Conservation (phyloP, 805 yeast genomes). For the Cyberlindnera sargentensis region DNA sequence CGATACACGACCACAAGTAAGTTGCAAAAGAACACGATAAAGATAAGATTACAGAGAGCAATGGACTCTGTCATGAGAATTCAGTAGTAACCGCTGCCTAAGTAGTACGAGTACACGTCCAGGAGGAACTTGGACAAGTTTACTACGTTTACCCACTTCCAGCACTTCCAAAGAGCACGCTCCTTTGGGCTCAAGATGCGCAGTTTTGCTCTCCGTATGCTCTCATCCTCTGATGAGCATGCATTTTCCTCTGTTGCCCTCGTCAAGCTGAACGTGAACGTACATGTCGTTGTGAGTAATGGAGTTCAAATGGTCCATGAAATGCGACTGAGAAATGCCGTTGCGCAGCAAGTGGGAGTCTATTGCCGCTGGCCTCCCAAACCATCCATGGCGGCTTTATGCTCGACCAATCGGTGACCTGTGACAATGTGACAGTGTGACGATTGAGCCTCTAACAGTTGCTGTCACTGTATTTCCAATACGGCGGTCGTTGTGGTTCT, state of each 20-base stretch:
- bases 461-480: too few species aligned
- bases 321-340: conserved; percentile 7
- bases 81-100: conserved; percentile 79
- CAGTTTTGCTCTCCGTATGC: conserved; percentile 22
- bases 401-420: too few species aligned
- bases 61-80: conserved; percentile 59
- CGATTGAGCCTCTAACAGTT: too few species aligned
- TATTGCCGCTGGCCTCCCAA: too few species aligned
- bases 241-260: background rate
- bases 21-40: conserved; percentile 72
- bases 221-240: conserved; percentile 14
- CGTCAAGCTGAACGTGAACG: background rate
- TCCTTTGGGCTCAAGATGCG: conserved; percentile 56
- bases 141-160: conserved; percentile 87
- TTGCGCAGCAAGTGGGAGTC: conserved; percentile 7
- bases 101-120: conserved; percentile 77
- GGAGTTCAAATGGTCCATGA: conserved; percentile 4
- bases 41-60: conserved; percentile 68
- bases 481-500: too few species aligned
- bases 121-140: conserved; percentile 81
- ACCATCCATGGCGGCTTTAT: too few species aligned
- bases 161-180: conserved; percentile 63
- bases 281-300: background rate
- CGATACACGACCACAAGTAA: conserved; percentile 76
- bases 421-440: too few species aligned